Base-by-base conservation (phyloP, 306 rosid species). In the Prosopis cineraria region DNA sequence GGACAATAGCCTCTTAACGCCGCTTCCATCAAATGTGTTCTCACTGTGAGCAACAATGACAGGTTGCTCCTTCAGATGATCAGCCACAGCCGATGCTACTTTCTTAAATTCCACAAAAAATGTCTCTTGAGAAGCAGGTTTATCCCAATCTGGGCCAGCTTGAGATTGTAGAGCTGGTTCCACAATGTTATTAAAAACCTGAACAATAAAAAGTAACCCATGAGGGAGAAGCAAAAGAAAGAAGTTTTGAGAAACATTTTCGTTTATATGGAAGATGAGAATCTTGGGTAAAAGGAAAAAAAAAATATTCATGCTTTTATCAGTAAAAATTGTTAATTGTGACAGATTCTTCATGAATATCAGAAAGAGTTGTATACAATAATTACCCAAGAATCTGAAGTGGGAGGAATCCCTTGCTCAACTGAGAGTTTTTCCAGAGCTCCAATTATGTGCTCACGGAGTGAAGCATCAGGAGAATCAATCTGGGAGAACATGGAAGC, bases 361-460 rank as follows among this genome's bases (percentile, higher is more conserved):
- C 79, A 80, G 39, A 5, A 80, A 39, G 22, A 65, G 66, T 64
- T 30, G 79, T 56, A 78, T 59, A 6, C 50, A 50, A 64, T 47
- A 58, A 43, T 73, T 90, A 96, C 99, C 99, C 98, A 96, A 79
- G 99, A 80, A 81, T 96, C 99, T 50, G 94, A 87, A 27, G 90
- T 75, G 72, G 98, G 99, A 36, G 99, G 99, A 84, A 96, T 86
- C 59, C 99, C 99, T 82, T 88, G 97, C 33, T 96, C 99, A 79
- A 96, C 99, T 3, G 91, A 74, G 80, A 96, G 93, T 74, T 83
- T 83, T 60, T 78, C 87, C 53, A 96, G 82, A 70, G 96, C 99
- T 79, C 84, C 86, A 75, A 85, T 68, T 33, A 96, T 84, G 79
- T 77, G 82, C 41, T 87, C 87, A 33, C 53, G 91, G 48, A 91